Conservation (phyloP, 768 basidiomycete species). For the Rhodotorula kratochvilovae region DNA sequence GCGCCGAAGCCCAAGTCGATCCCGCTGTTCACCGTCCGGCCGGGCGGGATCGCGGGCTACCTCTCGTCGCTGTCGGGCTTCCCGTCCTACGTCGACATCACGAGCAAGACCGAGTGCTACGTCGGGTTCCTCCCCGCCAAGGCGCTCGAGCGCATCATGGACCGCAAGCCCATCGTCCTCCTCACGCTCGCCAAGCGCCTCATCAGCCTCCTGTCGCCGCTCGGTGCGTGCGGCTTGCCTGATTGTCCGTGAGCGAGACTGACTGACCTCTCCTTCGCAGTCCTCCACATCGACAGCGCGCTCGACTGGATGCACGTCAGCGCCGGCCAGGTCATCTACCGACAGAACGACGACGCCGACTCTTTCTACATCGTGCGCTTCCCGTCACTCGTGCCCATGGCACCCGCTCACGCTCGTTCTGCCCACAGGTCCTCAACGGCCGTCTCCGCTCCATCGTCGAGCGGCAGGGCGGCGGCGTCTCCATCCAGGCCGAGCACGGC, state of each 20-base stretch:
- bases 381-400: background rate
- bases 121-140: conserved; percentile 88
- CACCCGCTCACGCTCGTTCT: background rate
- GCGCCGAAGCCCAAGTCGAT: conserved; percentile 43
- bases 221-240: conserved; percentile 55
- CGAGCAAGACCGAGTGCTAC: conserved; percentile 95
- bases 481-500: conserved; percentile 86
- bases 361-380: conserved; percentile 80
- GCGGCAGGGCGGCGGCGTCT: conserved; percentile 66
- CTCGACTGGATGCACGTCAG: conserved; percentile 98
- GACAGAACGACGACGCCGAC: conserved; percentile 81
- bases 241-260: background rate
- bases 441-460: conserved; percentile 86
- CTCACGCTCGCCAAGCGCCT: conserved; percentile 93
- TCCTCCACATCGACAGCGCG: conserved; percentile 92
- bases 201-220: conserved; percentile 86
- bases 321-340: conserved; percentile 90
- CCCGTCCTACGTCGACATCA: conserved; percentile 93
- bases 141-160: conserved; percentile 81
- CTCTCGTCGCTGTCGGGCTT: conserved; percentile 85
- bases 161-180: conserved; percentile 90
- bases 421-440: conserved; percentile 68
- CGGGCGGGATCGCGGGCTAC: conserved; percentile 96
- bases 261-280: conserved; percentile 49
- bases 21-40: conserved; percentile 83